phyloP scores from a whole-genome alignment of 495 filamentous ascomycete species.

The Eremomyces bilateralis region DNA sequence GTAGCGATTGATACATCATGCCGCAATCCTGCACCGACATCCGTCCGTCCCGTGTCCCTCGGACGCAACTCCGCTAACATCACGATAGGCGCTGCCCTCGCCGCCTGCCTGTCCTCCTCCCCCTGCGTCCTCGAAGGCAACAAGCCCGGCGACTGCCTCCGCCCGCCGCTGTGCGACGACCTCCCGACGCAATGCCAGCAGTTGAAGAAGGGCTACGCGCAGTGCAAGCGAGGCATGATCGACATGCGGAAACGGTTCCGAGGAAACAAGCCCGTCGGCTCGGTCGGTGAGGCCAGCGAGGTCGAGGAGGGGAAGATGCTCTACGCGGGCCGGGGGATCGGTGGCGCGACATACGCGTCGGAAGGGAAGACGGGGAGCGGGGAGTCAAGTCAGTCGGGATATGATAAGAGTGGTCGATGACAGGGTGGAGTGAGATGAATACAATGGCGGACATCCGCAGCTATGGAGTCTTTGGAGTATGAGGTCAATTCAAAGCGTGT shows the following conservation, averaged over 20 bases:
- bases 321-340: neutral
- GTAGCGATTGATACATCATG: too few species aligned
- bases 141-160: slow-evolving; percentile 68
- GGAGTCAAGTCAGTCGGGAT: too few species aligned
- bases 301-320: slow-evolving; percentile 18
- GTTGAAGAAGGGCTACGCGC: slow-evolving; percentile 71
- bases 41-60: slow-evolving; percentile 31
- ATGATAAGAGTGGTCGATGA: too few species aligned
- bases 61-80: slow-evolving; percentile 3
- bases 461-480: too few species aligned
- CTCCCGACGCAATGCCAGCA: slow-evolving; percentile 81
- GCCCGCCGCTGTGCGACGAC: slow-evolving; percentile 49
- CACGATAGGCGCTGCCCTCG: slow-evolving; percentile 66
- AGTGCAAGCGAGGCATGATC: slow-evolving; percentile 89
- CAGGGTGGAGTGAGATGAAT: too few species aligned
- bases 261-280: slow-evolving; percentile 70
- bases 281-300: slow-evolving; percentile 36
- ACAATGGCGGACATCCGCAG: too few species aligned
- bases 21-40: slow-evolving; percentile 93
- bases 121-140: slow-evolving; percentile 90
- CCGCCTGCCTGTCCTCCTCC: slow-evolving; percentile 80
- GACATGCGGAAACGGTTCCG: slow-evolving; percentile 98
- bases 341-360: too few species aligned
- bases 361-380: too few species aligned
- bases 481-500: too few species aligned